A percentile compares a stretch with the other conserved stretches of the same genome.
Evolutionary conservation across 345 rosid species (phyloP).

Genomic region (Combretum micranthum): DNA sequence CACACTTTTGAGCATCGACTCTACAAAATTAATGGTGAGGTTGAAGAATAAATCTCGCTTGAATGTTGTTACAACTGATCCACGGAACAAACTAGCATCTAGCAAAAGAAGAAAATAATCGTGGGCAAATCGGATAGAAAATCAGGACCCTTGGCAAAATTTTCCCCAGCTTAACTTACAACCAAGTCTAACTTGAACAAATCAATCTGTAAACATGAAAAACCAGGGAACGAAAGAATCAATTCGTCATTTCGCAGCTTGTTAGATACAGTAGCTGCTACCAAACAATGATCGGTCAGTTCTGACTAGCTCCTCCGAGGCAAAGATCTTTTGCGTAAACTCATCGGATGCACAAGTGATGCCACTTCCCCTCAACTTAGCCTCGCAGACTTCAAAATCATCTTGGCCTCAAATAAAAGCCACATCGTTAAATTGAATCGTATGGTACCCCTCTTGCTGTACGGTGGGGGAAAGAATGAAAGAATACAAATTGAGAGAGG

Average conservation of each 20-base stretch:
- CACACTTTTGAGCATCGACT: too few species aligned
- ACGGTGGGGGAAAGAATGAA: conserved; percentile 31
- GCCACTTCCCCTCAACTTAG: conserved; percentile 18
- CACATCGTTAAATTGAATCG: conserved; percentile 21
- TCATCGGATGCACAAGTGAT: conserved; percentile 19
- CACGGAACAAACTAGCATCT: too few species aligned
- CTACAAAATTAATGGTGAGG: too few species aligned
- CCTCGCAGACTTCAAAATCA: conserved; percentile 14
- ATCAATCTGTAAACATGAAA: conserved; percentile 9
- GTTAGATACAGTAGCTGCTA: conserved; percentile 43
- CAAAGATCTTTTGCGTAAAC: conserved; percentile 9
- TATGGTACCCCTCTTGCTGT: conserved; percentile 25
- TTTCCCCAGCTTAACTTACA: too few species aligned
- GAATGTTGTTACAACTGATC: too few species aligned
- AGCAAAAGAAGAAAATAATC: background rate
- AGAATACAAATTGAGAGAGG: conserved; percentile 20
- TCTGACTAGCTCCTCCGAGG: conserved; percentile 14
- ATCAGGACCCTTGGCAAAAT: conserved; percentile 16
- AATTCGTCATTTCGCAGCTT: conserved; percentile 21
- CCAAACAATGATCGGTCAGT: conserved; percentile 26
- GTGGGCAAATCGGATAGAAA: conserved; percentile 1
- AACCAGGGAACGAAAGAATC: conserved; percentile 22
- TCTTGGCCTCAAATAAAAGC: conserved; percentile 24
- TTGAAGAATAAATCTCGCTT: too few species aligned
- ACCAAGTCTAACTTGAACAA: conserved; percentile 9